Evolutionary conservation across 768 basidiomycete species (phyloP), one percentile per base, ranked within the genome.

Genomic region (Leccinellum albellum): DNA sequence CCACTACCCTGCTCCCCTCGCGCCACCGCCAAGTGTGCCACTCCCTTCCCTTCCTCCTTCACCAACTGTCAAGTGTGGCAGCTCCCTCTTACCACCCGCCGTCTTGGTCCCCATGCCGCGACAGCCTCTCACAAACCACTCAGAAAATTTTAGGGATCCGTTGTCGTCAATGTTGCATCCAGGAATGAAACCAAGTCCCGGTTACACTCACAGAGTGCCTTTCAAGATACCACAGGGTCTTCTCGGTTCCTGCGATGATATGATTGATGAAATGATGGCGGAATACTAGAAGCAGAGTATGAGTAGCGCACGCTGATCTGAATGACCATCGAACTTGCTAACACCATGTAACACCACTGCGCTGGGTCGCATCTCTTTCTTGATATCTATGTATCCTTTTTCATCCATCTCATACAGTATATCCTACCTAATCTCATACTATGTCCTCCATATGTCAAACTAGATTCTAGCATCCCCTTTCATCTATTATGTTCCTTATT

Each of bases 41-140:
- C 70, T 72, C 15, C 70, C 70, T 20, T 66, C 68, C 4, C 60
- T 51, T 49, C 72, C 70, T 21, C 35, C 56, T 5, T 70, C 66
- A 0, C 68, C 68, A n/a, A 65, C 61, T 13, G 7, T 45, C 26
- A 66, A 59, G 54, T 55, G 54, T 13, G 28, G 54, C 50, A 33
- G 44, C 35, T 60, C 54, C 17, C 50, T 70, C n/a, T 37, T 58
- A 17, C 62, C 70, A 12, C 51, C 70, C 17, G 48, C 58, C n/a
- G 31, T 67, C 14, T 33, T 67, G 14, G 50, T 50, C 1, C 59
- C 69, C 26, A 2, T 54, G 12, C 56, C 60, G 13, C 61, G 71
- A 15, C 67, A 61, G 17, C 64, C 64, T 46, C 57, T 73, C 21
- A 21, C 53, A 26, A 28, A 45, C 6, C 17, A 21, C 29, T 14